Conservation (phyloP, 2,329 filamentous ascomycete species). For the Colletotrichum sp. region DNA sequence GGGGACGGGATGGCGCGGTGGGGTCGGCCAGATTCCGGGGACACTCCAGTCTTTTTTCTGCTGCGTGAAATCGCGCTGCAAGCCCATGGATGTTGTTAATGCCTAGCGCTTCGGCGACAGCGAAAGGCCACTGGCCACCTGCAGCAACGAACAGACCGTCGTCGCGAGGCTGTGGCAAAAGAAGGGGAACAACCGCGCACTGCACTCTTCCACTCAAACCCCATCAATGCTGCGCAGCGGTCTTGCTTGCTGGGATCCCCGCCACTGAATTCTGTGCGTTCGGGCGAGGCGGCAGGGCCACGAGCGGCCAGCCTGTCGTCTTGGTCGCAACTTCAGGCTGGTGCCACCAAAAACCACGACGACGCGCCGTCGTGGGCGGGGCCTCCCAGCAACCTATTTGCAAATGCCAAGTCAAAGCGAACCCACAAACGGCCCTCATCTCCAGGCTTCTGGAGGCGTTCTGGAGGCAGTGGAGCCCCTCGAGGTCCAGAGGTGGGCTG, state of each 20-base stretch:
- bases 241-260: conserved; percentile 5
- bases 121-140: background rate
- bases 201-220: background rate
- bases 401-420: conserved; percentile 12
- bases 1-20: background rate
- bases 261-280: background rate
- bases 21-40: conserved; percentile 20
- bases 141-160: conserved; percentile 2
- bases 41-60: background rate
- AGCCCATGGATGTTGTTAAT: background rate
- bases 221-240: conserved; percentile 16
- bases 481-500: background rate
- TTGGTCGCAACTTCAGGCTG: background rate
- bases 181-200: background rate
- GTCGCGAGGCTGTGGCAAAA: conserved; percentile 20
- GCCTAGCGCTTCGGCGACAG: conserved; percentile 15
- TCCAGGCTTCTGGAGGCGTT: conserved; percentile 18
- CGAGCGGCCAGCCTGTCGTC: background rate
- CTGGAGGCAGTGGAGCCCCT: conserved; percentile 8
- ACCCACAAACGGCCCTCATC: conserved; percentile 1
- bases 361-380: conserved; percentile 3
- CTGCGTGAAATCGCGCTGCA: background rate
- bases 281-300: conserved; percentile 6
- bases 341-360: background rate
- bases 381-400: conserved; percentile 13